Evolutionary conservation across 2,329 filamentous ascomycete species (phyloP), one percentile per base, ranked within the genome.

Genomic region (Pseudogymnoascus sp.): DNA sequence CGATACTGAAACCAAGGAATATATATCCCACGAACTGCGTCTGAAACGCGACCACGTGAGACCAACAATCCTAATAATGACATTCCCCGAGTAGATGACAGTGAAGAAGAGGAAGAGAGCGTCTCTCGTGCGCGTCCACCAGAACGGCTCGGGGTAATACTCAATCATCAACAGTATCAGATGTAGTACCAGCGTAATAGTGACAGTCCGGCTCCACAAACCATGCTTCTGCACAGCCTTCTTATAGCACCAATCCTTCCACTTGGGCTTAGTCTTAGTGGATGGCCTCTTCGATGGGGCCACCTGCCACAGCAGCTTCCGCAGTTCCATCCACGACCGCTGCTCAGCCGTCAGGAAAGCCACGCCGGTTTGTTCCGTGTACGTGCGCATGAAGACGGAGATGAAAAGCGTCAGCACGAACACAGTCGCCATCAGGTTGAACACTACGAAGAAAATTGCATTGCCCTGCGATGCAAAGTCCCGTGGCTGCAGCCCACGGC

Each of bases 321-420:
- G 83, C 66, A 99, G 74, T 72, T 99, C 94, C 12, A 99, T 82
- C 94, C 94, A 99, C 0, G 92, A 96, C 66, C 94, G 86, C 71
- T 99, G 94, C 68, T 99, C 94, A 0, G 92, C 88, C 0, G 94
- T 99, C 67, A 99, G 77, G 71, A 92, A 99, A 2, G 94, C 94
- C 41, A 99, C 94, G 1, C 94, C 94, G 0, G 94, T 99, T 74
- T 97, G 92, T 74, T 99, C 94, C 0, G 94, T 99, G 74, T 99
- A 99, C 72, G 96, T 99, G 63, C 94, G 90, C 94, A 99, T 99
- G 73, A 99, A 99, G 63, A 99, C 94, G 60, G 94, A 97, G 55
- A 99, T 95, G 73, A 99, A 99, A 70, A 99, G 77, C 1, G 94
- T 99, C 70, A 99, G 80, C 63, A 99, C 88, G 74, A 99, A 99